These are phyloP conservation scores for Madurella fahalii DNA, from an alignment of 2,329 filamentous ascomycete species.

Conservation along the genomic window DNA sequence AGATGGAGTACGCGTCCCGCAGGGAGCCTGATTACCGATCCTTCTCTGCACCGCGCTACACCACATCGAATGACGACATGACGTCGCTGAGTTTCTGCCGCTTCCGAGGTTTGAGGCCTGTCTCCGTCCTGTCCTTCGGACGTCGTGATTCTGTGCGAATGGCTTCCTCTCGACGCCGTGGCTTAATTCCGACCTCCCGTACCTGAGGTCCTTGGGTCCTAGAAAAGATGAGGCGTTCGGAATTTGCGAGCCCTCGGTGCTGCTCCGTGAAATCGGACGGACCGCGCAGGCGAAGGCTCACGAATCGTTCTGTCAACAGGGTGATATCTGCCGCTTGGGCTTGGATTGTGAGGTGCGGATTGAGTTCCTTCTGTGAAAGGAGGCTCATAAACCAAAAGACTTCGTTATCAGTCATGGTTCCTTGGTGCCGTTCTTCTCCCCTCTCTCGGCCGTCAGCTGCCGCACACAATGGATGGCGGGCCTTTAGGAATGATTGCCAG, in stretches of 20 bases:
- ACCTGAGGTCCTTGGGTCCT: neutral
- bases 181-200: neutral
- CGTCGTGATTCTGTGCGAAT: neutral
- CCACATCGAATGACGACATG: neutral
- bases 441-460: neutral
- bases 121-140: neutral
- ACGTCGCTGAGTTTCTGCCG: constrained; percentile 6
- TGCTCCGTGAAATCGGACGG: neutral
- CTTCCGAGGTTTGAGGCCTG: neutral
- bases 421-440: neutral
- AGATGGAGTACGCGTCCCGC: neutral
- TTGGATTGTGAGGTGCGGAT: neutral
- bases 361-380: constrained; percentile 1
- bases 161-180: neutral
- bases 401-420: neutral
- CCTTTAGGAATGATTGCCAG: constrained; percentile 1
- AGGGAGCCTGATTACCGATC: neutral
- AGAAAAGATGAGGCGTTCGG: constrained; percentile 5
- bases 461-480: neutral
- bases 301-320: neutral
- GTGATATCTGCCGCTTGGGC: constrained; percentile 1
- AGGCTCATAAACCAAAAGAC: constrained; percentile 15
- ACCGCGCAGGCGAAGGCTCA: constrained; percentile 4
- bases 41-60: neutral
- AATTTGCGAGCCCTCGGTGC: too few relatives aligned